Evolutionary conservation across 2,329 filamentous ascomycete genomes (phyloP), one percentile per base, ranked within the genome.

Genomic region (Fusarium sambucinum): DNA sequence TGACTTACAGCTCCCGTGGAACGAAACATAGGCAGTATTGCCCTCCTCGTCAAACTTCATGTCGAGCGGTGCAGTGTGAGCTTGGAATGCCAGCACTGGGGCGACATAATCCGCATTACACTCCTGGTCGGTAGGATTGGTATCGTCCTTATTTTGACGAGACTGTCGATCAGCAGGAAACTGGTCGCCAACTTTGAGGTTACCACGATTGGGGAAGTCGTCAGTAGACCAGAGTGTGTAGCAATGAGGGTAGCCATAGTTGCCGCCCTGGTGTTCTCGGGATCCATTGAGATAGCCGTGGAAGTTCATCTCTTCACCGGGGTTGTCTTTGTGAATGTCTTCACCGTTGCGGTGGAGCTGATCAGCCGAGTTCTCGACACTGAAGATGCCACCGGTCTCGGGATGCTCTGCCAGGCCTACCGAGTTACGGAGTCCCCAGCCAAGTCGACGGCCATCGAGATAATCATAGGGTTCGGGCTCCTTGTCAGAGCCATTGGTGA

Each of bases 221-320:
- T 78, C 73, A 0, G 86, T 83, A 59, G 86, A 82, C 90, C 90
- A 93, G 11, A 90, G 81, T 1, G 90, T 82, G 71, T 88, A 91
- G 79, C 91, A 93, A 45, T 82, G 78, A 3, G 91, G 91, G 73
- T 93, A 94, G 23, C 91, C 91, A 73, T 90, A 90, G 76, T 92
- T 92, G 5, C 77, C 77, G 17, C 80, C 81, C 55, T 79, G 76
- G 21, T 75, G 56, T 13, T 67, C 74, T 27, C 9, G 17, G 12
- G 77, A 70, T 16, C 76, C 72, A 62, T 77, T 76, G 46, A 92
- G 80, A 59, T 83, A 85, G 5, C 91, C 90, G 62, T 91, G 87
- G 75, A 87, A 92, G 77, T 93, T 93, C 76, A 94, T 78, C 77
- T 93, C 89, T 74, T 93, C 91, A 17, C 84, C 91, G 0, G 91